phyloP scores from a whole-genome alignment of 2,329 filamentous ascomycete genomes.

The Acarospora socialis region DNA sequence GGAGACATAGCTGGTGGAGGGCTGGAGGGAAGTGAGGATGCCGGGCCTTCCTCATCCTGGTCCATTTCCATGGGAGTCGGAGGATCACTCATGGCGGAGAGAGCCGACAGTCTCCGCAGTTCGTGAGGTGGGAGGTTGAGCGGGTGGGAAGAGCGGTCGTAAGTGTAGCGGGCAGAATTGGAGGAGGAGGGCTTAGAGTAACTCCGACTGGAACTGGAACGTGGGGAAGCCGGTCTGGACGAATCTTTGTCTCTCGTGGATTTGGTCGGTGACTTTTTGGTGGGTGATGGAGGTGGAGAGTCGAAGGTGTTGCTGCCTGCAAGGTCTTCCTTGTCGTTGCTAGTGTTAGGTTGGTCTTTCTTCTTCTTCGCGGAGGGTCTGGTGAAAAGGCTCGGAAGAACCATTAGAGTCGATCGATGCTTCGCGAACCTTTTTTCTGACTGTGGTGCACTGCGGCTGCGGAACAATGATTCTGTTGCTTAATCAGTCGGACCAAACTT shows the following conservation, averaged over 20 bases:
- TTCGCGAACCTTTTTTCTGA: too few species aligned
- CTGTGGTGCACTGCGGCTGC: neutral
- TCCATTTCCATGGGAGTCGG: conserved; percentile 66
- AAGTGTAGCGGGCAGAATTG: conserved; percentile 25
- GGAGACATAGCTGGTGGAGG: conserved; percentile 1
- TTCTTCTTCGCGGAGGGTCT: conserved; percentile 20
- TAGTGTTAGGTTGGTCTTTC: conserved; percentile 13
- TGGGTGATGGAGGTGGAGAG: conserved; percentile 5
- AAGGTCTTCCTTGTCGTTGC: conserved; percentile 7
- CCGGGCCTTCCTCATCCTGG: conserved; percentile 34
- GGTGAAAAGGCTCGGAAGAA: conserved; percentile 26
- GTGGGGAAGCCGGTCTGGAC: conserved; percentile 2
- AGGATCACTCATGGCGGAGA: conserved; percentile 33
- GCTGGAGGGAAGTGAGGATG: conserved; percentile 2
- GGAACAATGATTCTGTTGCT: conserved; percentile 3
- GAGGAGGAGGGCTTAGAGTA: conserved; percentile 17
- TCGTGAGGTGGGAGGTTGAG: conserved; percentile 84
- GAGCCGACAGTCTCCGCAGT: conserved; percentile 55
- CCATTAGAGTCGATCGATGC: conserved; percentile 20
- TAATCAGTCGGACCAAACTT: too few species aligned
- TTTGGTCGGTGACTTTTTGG: conserved; percentile 4
- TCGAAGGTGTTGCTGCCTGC: conserved; percentile 9
- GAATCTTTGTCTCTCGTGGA: conserved; percentile 7
- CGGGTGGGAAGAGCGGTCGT: conserved; percentile 47
- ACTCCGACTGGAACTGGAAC: conserved; percentile 1